Evolutionary conservation across 768 basidiomycete species (phyloP).

Genomic region (Termitomyces sp.): DNA sequence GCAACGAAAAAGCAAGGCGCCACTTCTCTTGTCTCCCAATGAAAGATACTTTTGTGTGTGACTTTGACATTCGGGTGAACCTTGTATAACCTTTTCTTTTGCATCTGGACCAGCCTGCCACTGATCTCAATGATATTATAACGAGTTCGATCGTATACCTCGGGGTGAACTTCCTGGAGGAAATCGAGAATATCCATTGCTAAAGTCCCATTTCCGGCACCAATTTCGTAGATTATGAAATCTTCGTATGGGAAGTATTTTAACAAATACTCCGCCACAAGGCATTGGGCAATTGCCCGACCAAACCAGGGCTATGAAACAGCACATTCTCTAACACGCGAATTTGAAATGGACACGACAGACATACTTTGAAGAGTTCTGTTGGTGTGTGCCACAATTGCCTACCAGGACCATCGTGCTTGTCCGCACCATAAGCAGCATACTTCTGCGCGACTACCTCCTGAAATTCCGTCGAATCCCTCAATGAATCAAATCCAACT

Average conservation of each 20-base stretch:
- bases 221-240: conserved; percentile 94
- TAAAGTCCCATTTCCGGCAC: conserved; percentile 95
- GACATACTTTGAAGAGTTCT: conserved; percentile 87
- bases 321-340: conserved; percentile 5
- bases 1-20: conserved; percentile 92
- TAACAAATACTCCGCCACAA: conserved; percentile 88
- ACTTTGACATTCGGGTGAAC: conserved; percentile 67
- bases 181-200: conserved; percentile 85
- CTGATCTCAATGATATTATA: conserved; percentile 98
- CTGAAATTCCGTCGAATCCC: conserved; percentile 73
- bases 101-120: conserved; percentile 65
- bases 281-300: conserved; percentile 81
- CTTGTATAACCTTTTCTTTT: conserved; percentile 58
- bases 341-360: background rate
- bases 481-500: conserved; percentile 67
- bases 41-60: conserved; percentile 77
- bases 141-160: conserved; percentile 87
- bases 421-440: conserved; percentile 59
- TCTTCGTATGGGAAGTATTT: conserved; percentile 97
- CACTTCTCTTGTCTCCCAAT: conserved; percentile 69
- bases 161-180: conserved; percentile 72
- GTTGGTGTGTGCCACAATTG: conserved; percentile 99
- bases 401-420: conserved; percentile 63
- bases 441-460: conserved; percentile 77
- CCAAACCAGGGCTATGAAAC: conserved; percentile 85